Evolutionary conservation across 2,329 filamentous ascomycete species (phyloP), one percentile per base, ranked within the genome.

Genomic region (Venturia effusa): DNA sequence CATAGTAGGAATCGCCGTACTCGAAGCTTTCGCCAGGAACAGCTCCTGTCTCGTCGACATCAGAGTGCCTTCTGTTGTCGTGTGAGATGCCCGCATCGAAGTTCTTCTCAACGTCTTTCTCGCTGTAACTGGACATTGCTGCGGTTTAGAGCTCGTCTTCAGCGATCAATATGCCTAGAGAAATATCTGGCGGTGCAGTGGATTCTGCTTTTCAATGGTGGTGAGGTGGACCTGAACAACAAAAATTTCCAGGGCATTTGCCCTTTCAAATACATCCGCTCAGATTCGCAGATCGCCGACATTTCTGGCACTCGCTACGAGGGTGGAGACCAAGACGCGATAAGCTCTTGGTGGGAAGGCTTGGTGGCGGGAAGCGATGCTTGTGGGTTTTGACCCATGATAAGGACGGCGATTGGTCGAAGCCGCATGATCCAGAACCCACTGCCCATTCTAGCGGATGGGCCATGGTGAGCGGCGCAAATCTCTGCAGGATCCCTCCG

Each of bases 11-110:
- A 69, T 83, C 74, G 64, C 84, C 84, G 66, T 82, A 76, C 66
- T 80, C 79, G 68, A 88, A 86, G 66, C 75, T 82, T 69, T 87
- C 83, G 30, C 82, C 83, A 3, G 79, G 78, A 3, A 87, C 81
- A 15, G 81, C 82, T 60, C 77, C 77, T 66, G 77, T 76, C 19
- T 64, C 60, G 37, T 71, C 69, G 63, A 71, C 51, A 34, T 57
- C 34, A 32, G 51, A 57, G 22, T 57, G 51, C 30, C 17, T 19
- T 34, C 27, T 34, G 51, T 34, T 57, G 51, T 57, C 51, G 51
- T 57, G 34, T 34, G 51, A 13, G 15, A 57, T 8, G 19, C 15
- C 51, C 15, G 48, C 10, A 24, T 57, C 51, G 2, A 30, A 30
- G 51, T 57, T 57, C 51, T 57, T 57, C 51, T 57, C 51, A 3